Evolutionary conservation across 2,329 filamentous ascomycete genomes (phyloP).

Genomic region (Botrytis deweyae): DNA sequence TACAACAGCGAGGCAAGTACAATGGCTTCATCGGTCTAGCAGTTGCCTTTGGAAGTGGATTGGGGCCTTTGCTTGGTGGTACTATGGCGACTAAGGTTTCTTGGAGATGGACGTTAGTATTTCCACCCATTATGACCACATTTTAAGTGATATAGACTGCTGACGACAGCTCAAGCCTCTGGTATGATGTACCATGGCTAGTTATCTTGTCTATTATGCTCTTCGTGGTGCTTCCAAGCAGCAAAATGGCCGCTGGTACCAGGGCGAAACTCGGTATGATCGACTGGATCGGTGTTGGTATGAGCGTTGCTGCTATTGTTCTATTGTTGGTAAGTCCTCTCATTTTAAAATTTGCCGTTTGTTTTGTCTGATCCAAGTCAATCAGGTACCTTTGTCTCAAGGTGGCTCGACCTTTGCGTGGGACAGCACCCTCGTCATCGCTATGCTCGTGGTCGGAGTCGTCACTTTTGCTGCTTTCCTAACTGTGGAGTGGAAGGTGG

Average conservation of each 20-base stretch:
- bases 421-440: constrained; percentile 38
- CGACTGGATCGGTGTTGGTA: constrained; percentile 32
- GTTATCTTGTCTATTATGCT: constrained; percentile 23
- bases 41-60: constrained; percentile 32
- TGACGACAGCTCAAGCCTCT: constrained; percentile 22
- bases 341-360: neutral
- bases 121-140: neutral
- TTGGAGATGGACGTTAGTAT: constrained; percentile 37
- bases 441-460: constrained; percentile 35
- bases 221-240: constrained; percentile 28
- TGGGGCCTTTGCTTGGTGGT: constrained; percentile 38
- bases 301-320: constrained; percentile 20
- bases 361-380: neutral
- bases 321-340: constrained; percentile 17
- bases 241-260: constrained; percentile 21
- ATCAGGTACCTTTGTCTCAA: constrained; percentile 46
- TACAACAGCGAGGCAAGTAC: constrained; percentile 35
- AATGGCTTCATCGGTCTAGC: constrained; percentile 38
- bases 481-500: constrained; percentile 49
- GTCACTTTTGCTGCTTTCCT: constrained; percentile 44
- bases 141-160: constrained; percentile 1
- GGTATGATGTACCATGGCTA: constrained; percentile 29
- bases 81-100: constrained; percentile 39
- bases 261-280: constrained; percentile 31
- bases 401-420: constrained; percentile 38